These are phyloP conservation scores for Colletotrichum ledebouriae DNA, from an alignment of 2,329 filamentous ascomycete species.

Conservation along the genomic window DNA sequence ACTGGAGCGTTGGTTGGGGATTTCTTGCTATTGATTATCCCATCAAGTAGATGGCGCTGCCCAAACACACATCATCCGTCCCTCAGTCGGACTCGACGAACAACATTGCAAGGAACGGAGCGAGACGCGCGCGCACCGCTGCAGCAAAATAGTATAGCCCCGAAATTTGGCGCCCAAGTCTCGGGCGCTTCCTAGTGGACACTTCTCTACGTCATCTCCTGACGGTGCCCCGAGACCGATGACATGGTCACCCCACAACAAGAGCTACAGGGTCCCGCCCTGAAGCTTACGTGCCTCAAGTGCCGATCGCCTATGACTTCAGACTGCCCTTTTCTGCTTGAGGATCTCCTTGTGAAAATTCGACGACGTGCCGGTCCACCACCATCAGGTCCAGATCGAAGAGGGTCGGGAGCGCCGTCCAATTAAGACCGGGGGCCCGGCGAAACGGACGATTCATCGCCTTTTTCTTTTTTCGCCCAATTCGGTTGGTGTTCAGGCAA, in stretches of 20 bases:
- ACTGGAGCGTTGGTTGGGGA: constrained; percentile 9
- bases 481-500: constrained; percentile 31
- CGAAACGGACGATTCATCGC: constrained; percentile 5
- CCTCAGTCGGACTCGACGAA: not conserved
- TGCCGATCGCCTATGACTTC: constrained; percentile 34
- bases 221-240: constrained; percentile 26
- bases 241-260: constrained; percentile 41
- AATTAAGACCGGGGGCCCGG: constrained; percentile 34
- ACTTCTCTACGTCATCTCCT: constrained; percentile 32
- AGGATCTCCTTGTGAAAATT: not conserved
- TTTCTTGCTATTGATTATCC: not conserved
- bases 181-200: constrained; percentile 12
- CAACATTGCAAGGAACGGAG: not conserved
- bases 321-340: constrained; percentile 15
- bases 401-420: constrained; percentile 14
- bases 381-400: not conserved
- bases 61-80: not conserved
- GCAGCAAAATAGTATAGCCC: not conserved
- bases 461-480: constrained; percentile 18
- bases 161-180: constrained; percentile 19
- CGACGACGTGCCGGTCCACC: constrained; percentile 24
- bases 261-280: constrained; percentile 9
- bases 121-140: not conserved
- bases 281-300: constrained; percentile 21
- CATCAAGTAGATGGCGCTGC: not conserved